A percentile compares a stretch with the other conserved stretches of the same genome.
These are phyloP conservation scores for Blastomyces emzantsi DNA, from an alignment of 2,329 filamentous ascomycete genomes.

Conservation along the genomic window DNA sequence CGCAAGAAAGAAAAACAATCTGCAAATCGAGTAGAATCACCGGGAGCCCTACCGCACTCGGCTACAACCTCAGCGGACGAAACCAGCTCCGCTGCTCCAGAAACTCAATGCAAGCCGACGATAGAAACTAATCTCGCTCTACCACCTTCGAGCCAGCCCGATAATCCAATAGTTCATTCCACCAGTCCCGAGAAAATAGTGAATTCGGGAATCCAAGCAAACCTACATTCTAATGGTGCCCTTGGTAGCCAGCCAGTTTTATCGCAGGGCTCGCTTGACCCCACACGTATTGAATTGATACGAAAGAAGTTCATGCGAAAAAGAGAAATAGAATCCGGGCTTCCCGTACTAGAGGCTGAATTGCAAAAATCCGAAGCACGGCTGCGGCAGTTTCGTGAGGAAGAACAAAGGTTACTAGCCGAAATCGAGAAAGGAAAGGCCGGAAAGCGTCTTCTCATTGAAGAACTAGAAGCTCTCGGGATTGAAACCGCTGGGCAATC, in stretches of 20 bases:
- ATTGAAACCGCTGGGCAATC: slow-evolving; percentile 41
- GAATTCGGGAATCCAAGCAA: slow-evolving; percentile 1
- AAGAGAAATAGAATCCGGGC: slow-evolving; percentile 41
- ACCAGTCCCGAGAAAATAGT: neutral
- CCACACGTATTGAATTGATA: slow-evolving; percentile 24
- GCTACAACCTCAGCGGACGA: slow-evolving; percentile 18
- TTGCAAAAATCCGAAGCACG: slow-evolving; percentile 30
- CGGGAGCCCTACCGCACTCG: slow-evolving; percentile 21
- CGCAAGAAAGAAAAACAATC: slow-evolving; percentile 31
- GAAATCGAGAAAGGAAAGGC: slow-evolving; percentile 40
- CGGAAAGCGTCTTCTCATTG: slow-evolving; percentile 36
- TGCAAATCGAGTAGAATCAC: slow-evolving; percentile 31
- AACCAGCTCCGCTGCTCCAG: neutral
- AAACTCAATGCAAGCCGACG: neutral
- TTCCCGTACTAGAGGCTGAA: slow-evolving; percentile 40
- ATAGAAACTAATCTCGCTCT: neutral
- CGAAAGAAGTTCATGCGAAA: slow-evolving; percentile 36
- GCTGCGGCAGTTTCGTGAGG: slow-evolving; percentile 25
- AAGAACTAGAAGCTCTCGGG: slow-evolving; percentile 43
- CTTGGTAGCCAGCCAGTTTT: slow-evolving; percentile 16
- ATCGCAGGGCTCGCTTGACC: slow-evolving; percentile 19
- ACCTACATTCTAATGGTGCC: neutral
- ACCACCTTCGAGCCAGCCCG: neutral
- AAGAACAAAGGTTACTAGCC: slow-evolving; percentile 34
- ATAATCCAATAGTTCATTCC: neutral